Percentiles rank a stretch among this genome's conserved stretches.
phyloP scores from a whole-genome alignment of 495 filamentous ascomycete genomes.

The Amniculicola lignicola region DNA sequence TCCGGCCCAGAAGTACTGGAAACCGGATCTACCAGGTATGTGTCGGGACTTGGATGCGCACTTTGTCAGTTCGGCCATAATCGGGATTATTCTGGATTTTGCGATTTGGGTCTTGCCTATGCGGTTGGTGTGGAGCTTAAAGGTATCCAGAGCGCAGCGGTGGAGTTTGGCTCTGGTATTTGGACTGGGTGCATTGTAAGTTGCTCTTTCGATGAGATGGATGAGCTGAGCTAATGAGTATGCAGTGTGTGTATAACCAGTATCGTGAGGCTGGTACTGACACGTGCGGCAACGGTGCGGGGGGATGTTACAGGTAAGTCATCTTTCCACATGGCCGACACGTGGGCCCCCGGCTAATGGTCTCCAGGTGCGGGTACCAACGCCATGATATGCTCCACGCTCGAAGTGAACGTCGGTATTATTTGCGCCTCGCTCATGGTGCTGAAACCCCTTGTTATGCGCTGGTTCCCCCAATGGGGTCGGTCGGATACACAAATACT shows the following conservation, averaged over 20 bases:
- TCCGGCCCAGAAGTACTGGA: slow-evolving; percentile 38
- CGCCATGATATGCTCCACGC: slow-evolving; percentile 38
- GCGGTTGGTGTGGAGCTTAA: slow-evolving; percentile 32
- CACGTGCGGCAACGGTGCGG: slow-evolving; percentile 1
- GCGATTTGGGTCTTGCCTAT: slow-evolving; percentile 37
- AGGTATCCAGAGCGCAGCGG: slow-evolving; percentile 45
- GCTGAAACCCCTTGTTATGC: slow-evolving; percentile 37
- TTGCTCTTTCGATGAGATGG: neutral
- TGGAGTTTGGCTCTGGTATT: slow-evolving; percentile 53
- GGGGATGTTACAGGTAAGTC: slow-evolving; percentile 18
- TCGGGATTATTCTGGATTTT: slow-evolving; percentile 37
- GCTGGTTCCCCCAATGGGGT: slow-evolving; percentile 38
- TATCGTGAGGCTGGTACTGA: slow-evolving; percentile 23
- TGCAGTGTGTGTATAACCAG: slow-evolving; percentile 36
- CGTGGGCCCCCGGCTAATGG: neutral
- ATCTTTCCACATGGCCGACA: neutral
- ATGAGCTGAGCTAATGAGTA: neutral
- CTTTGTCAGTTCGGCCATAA: slow-evolving; percentile 32
- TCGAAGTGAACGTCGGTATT: slow-evolving; percentile 43
- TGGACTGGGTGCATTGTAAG: slow-evolving; percentile 51
- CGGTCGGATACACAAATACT: too few relatives aligned
- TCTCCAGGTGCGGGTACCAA: slow-evolving; percentile 30
- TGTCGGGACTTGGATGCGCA: slow-evolving; percentile 33
- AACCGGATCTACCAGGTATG: slow-evolving; percentile 22
- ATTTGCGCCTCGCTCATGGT: slow-evolving; percentile 42